A percentile compares a stretch with the other conserved stretches of the same genome.
phyloP scores from a whole-genome alignment of 371 early-diverging fungal species.

The Rhizopus microsporus region DNA sequence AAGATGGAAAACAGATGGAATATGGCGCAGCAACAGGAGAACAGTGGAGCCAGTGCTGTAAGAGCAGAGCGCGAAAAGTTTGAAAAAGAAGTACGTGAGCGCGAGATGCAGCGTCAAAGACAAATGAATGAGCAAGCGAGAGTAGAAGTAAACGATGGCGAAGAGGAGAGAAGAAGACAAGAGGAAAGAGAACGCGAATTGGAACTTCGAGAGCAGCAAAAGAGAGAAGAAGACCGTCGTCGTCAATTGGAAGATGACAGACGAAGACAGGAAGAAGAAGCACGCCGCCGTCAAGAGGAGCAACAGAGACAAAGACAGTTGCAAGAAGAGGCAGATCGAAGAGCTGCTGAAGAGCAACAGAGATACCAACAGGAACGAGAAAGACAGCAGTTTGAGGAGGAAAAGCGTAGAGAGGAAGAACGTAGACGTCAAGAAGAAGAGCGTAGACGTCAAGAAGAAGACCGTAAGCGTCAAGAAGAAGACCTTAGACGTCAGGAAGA shows the following conservation, averaged over 20 bases:
- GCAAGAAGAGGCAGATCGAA: constrained; percentile 13
- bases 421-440: constrained; percentile 24
- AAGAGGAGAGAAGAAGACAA: constrained; percentile 40
- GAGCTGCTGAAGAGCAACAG: constrained; percentile 21
- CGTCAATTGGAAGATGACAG: constrained; percentile 2
- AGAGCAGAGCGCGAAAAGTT: constrained; percentile 53
- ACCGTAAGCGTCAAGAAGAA: constrained; percentile 23
- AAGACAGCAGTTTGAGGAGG: constrained; percentile 1
- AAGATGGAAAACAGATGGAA: constrained; percentile 49
- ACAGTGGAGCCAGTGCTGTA: constrained; percentile 37
- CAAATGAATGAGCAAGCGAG: constrained; percentile 13
- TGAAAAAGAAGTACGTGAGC: constrained; percentile 57
- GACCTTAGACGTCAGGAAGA: constrained; percentile 11
- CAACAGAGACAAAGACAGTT: constrained; percentile 15
- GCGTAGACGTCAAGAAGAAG: constrained; percentile 22
- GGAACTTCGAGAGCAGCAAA: constrained; percentile 21
- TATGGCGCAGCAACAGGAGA: constrained; percentile 20
- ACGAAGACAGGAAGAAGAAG: constrained; percentile 12
- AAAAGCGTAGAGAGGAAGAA: constrained; percentile 12
- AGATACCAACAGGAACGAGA: constrained; percentile 21
- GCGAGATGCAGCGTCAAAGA: constrained; percentile 38
- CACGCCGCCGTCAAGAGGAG: constrained; percentile 16
- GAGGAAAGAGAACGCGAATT: constrained; percentile 9
- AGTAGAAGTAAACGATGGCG: constrained; percentile 35
- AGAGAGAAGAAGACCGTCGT: constrained; percentile 23